phyloP scores from a whole-genome alignment of 306 rosid genomes.

The Pyrus communis region DNA sequence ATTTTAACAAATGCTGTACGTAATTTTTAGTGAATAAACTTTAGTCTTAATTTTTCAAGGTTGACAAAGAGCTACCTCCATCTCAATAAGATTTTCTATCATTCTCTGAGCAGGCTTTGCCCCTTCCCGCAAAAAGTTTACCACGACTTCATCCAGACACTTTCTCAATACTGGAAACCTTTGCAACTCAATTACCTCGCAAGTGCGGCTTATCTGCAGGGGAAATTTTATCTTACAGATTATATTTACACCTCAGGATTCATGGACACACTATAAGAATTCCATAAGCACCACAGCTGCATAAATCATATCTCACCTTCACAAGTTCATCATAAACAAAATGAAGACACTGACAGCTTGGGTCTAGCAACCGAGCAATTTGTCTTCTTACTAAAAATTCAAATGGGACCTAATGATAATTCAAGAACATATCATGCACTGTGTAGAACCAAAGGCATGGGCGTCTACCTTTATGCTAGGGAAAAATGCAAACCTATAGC shows the following conservation, averaged over 20 bases:
- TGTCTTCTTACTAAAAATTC: constrained; percentile 34
- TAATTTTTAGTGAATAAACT: neutral
- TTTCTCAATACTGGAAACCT: constrained; percentile 36
- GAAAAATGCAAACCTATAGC: neutral
- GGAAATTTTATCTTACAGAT: neutral
- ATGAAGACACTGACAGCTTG: constrained; percentile 39
- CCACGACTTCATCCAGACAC: constrained; percentile 29
- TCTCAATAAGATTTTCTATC: constrained; percentile 39
- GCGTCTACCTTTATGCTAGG: neutral
- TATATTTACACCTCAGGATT: constrained; percentile 1
- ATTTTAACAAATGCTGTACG: neutral
- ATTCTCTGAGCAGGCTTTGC: constrained; percentile 36
- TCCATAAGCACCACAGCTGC: neutral
- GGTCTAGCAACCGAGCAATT: constrained; percentile 35
- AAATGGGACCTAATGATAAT: constrained; percentile 33
- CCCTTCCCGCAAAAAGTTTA: constrained; percentile 28
- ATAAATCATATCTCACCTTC: constrained; percentile 19
- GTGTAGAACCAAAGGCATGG: neutral
- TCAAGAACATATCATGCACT: neutral
- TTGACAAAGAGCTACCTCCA: constrained; percentile 27
- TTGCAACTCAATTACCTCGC: constrained; percentile 26
- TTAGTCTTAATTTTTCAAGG: neutral
- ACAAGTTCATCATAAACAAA: constrained; percentile 35
- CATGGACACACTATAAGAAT: neutral
- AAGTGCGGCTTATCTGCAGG: constrained; percentile 34